phyloP scores from a whole-genome alignment of 2,329 filamentous ascomycete genomes.

The Dothistroma pini region DNA sequence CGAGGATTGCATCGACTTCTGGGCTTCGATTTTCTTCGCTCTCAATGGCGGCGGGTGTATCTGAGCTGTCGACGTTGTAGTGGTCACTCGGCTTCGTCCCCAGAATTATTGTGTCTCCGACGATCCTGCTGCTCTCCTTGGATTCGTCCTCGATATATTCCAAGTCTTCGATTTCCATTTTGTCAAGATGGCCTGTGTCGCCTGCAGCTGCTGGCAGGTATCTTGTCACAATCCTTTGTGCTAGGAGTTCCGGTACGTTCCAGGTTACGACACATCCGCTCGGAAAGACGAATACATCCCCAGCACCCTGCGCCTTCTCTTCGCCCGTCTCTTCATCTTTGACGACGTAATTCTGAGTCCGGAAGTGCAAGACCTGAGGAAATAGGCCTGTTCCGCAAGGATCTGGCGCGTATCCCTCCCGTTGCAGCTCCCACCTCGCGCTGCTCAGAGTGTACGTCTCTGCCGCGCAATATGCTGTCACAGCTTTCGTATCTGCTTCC shows the following conservation, averaged over 20 bases:
- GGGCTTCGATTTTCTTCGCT: constrained; percentile 13
- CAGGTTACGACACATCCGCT: constrained; percentile 92
- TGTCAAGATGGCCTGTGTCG: constrained; percentile 65
- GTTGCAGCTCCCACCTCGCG: constrained; percentile 55
- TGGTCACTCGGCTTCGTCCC: constrained; percentile 61
- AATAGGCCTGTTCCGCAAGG: constrained; percentile 59
- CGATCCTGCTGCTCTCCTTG: constrained; percentile 71
- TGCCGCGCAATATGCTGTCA: constrained; percentile 65
- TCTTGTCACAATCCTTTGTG: constrained; percentile 64
- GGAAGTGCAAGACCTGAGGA: constrained; percentile 63
- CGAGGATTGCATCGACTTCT: constrained; percentile 62
- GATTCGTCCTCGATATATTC: constrained; percentile 76
- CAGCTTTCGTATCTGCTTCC: constrained; percentile 46
- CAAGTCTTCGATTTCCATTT: constrained; percentile 81
- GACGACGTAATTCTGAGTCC: constrained; percentile 39
- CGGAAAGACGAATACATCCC: constrained; percentile 93
- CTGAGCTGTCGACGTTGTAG: not conserved
- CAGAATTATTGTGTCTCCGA: constrained; percentile 83
- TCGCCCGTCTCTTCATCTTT: constrained; percentile 46
- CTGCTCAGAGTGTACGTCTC: constrained; percentile 61
- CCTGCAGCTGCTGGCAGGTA: constrained; percentile 69
- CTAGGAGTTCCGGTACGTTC: constrained; percentile 74
- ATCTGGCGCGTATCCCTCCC: constrained; percentile 60
- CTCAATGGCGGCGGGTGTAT: not conserved
- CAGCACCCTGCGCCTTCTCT: constrained; percentile 38